Evolutionary conservation across 1,284 basidiomycete genomes (phyloP).

Genomic region (Cronartium ribicola): DNA sequence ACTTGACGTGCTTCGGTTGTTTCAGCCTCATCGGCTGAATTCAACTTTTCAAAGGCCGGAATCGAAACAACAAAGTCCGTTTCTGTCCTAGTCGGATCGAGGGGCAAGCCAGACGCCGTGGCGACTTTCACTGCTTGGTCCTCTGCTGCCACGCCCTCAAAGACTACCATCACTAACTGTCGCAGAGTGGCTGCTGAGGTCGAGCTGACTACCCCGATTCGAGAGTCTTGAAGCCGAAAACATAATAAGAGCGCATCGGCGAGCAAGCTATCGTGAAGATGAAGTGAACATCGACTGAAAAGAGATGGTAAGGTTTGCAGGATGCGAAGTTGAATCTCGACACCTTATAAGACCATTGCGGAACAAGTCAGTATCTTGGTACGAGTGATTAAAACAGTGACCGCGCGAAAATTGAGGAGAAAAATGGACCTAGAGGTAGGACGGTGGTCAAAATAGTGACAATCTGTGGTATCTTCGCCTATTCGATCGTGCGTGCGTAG

Average conservation of each 20-base stretch:
- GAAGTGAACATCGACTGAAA: constrained; percentile 71
- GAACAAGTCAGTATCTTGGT: no score
- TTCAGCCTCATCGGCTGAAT: constrained; percentile 34
- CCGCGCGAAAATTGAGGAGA: no score
- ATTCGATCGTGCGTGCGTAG: constrained; percentile 44
- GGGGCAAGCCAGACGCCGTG: constrained; percentile 48
- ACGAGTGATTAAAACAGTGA: no score
- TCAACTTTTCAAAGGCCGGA: constrained; percentile 40
- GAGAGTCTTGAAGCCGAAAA: constrained; percentile 89
- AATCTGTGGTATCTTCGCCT: constrained; percentile 70
- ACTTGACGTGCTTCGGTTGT: constrained; percentile 49
- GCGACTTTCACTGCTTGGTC: constrained; percentile 55
- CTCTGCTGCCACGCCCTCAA: constrained; percentile 85
- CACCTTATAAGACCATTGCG: constrained; percentile 53
- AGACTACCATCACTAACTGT: constrained; percentile 94
- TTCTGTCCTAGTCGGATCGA: constrained; percentile 11
- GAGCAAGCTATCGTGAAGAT: constrained; percentile 71
- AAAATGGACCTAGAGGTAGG: constrained; percentile 63
- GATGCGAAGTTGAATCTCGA: constrained; percentile 88
- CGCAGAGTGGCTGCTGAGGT: constrained; percentile 94
- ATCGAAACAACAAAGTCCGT: constrained; percentile 41
- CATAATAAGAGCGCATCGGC: constrained; percentile 81
- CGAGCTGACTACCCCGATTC: constrained; percentile 90
- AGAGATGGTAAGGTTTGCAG: constrained; percentile 83
- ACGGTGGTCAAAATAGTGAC: constrained; percentile 75